Evolutionary conservation across 2,329 filamentous ascomycete genomes (phyloP), one percentile per base, ranked within the genome.

Genomic region (Karstenula rhodostoma): DNA sequence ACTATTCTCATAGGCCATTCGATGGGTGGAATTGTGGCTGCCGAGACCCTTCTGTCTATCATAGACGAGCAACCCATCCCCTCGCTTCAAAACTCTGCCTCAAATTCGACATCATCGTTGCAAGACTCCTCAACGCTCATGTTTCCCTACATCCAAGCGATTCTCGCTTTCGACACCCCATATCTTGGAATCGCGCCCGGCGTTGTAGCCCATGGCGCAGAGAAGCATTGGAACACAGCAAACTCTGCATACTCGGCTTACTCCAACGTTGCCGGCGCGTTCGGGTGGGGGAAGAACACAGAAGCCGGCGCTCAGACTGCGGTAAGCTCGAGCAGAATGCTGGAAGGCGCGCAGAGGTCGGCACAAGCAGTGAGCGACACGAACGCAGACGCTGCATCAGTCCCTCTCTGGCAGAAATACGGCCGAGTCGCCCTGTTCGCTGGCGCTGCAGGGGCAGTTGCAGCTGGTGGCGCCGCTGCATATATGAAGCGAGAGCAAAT

Each of bases 91-190:
- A 81, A 81, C 37, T 73, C 73, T 56, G 65, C 68, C 12, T 67
- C 73, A 15, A 64, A 73, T 43, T 75, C 76, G 25, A 69, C 71
- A 9, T 67, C 69, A 9, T 74, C 75, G 19, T 74, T 76, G 27
- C 63, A 68, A 1, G 71, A 76, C 10, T 80, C 87, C 61, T 89
- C 86, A 70, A 79, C 80, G 33, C 87, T 96, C 75, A 94, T 97
- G 90, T 98, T 98, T 76, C 94, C 94, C 1, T 94, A 93, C 77
- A 88, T 98, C 66, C 91, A 94, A 78, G 94, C 91, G 67, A 87
- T 98, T 27, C 85, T 98, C 50, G 92, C 94, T 53, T 97, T 97
- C 75, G 94, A 98, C 79, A 99, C 95, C 0, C 95, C 95, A 0
- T 99, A 91, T 76, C 85, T 95, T 1, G 91, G 91, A 59, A 93